Conservation (phyloP, 2,329 filamentous ascomycete genomes). For the Aureobasidium sp. region DNA sequence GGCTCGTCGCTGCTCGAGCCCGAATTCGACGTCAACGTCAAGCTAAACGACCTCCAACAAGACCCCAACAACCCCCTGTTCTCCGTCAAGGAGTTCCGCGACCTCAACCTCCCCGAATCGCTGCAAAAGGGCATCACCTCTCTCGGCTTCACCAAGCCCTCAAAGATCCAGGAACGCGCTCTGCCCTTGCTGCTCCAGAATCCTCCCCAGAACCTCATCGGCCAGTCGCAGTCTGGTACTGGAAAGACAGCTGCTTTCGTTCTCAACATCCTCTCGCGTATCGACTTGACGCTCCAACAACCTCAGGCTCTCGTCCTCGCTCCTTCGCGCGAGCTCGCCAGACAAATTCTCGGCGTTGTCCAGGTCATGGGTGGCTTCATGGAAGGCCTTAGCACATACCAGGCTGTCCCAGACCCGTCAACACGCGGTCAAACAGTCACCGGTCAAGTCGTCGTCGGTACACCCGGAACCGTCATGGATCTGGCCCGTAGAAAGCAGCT, state of each 20-base stretch:
- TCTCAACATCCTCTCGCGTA: constrained; percentile 78
- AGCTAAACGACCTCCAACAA: constrained; percentile 79
- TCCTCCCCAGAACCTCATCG: constrained; percentile 90
- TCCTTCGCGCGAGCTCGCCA: constrained; percentile 87
- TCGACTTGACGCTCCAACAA: constrained; percentile 63
- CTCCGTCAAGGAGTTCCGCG: constrained; percentile 75
- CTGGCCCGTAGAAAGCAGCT: constrained; percentile 71
- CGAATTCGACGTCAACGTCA: constrained; percentile 84
- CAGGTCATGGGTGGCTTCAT: constrained; percentile 79
- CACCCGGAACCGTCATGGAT: constrained; percentile 87
- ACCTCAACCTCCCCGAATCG: constrained; percentile 69
- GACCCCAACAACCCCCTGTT: constrained; percentile 82
- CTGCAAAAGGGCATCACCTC: constrained; percentile 71
- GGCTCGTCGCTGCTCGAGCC: constrained; percentile 53
- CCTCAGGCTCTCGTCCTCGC: constrained; percentile 87
- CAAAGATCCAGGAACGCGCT: constrained; percentile 95
- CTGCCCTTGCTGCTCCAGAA: constrained; percentile 80
- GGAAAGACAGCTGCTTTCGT: constrained; percentile 97
- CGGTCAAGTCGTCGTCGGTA: constrained; percentile 81
- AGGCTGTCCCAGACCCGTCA: constrained; percentile 73
- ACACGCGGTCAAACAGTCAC: constrained; percentile 62
- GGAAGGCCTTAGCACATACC: constrained; percentile 63
- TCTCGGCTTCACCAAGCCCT: constrained; percentile 89
- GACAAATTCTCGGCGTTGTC: constrained; percentile 86
- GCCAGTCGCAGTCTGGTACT: constrained; percentile 97